Base-by-base conservation (phyloP, 139 green algal species). In the Picochlorum sp. region DNA sequence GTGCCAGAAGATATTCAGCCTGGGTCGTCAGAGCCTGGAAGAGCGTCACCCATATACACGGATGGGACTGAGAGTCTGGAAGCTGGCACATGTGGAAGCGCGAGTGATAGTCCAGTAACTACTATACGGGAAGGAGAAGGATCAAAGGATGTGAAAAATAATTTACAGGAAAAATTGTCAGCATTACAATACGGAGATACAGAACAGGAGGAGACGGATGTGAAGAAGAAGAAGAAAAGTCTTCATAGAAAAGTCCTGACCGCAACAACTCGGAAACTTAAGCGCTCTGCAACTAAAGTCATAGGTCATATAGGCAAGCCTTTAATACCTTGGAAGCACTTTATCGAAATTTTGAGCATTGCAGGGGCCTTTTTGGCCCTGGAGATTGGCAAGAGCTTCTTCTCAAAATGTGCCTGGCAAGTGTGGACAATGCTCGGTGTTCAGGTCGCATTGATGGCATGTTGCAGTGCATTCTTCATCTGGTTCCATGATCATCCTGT, bases 371-470 rank as follows among this genome's bases (percentile, higher is more conserved):
- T 69, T 57, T 20, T 62, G 28, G 49, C 4, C 6, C 24, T 56
- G 16, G 56, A 73, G 57, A 13, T 73, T 10, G 58, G 67, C 24
- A 73, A 73, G 46, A 46, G 41, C 3, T 34, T 20, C 3, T 73
- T 56, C 44, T 18, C 24, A 3, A 58, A 60, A 37, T 73, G 67
- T 32, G 45, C 38, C 44, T 73, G 56, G 56, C 58, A 68, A 56
- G 49, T 23, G 32, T 58, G 38, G 11, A 30, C 57, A n/a, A 21
- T 73, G 7, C 52, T 63, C 20, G 67, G 37, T 16, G 45, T 18
- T 26, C 67, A 73, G 14, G 67, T 64, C 1, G 15, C 57, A 18
- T 20, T 65, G 13, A 26, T 65, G 21, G 44, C 23, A 32, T 21
- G 20, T 20, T 65, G n/a, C 21, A 57, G 20, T 32, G 15, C 23